Conservation (phyloP, 495 filamentous ascomycete species). For the Melanomma pulvis-pyrius region DNA sequence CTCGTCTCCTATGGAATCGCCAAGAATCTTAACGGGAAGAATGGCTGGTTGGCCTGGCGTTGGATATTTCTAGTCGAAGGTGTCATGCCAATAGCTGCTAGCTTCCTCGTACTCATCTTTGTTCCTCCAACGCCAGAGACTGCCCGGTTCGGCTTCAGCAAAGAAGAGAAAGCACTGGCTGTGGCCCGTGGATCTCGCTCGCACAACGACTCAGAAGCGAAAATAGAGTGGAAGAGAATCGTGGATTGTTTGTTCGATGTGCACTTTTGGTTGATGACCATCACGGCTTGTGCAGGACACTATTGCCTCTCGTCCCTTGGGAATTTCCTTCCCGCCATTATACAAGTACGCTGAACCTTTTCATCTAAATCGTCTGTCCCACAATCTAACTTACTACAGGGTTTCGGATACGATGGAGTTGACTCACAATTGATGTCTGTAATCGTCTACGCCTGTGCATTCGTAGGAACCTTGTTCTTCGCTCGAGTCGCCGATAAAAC, state of each 20-base stretch:
- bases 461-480: background rate
- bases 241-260: background rate
- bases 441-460: slow-evolving; percentile 12
- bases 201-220: background rate
- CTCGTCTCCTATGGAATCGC: slow-evolving; percentile 14
- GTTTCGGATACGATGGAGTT: slow-evolving; percentile 3
- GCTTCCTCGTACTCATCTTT: background rate
- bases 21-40: background rate
- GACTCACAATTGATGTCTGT: slow-evolving; percentile 11
- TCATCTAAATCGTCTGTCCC: background rate
- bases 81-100: background rate
- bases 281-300: background rate
- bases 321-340: slow-evolving; percentile 14
- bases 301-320: background rate
- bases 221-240: background rate
- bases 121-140: slow-evolving; percentile 3
- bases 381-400: background rate
- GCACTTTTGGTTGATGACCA: background rate
- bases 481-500: slow-evolving; percentile 7
- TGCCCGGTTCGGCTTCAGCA: background rate
- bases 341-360: background rate
- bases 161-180: background rate
- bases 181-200: background rate
- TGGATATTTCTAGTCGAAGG: slow-evolving; percentile 30
- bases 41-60: slow-evolving; percentile 11